Evolutionary conservation across 1,284 basidiomycete species (phyloP), one percentile per base, ranked within the genome.

Genomic region (Trichosporon inkin): DNA sequence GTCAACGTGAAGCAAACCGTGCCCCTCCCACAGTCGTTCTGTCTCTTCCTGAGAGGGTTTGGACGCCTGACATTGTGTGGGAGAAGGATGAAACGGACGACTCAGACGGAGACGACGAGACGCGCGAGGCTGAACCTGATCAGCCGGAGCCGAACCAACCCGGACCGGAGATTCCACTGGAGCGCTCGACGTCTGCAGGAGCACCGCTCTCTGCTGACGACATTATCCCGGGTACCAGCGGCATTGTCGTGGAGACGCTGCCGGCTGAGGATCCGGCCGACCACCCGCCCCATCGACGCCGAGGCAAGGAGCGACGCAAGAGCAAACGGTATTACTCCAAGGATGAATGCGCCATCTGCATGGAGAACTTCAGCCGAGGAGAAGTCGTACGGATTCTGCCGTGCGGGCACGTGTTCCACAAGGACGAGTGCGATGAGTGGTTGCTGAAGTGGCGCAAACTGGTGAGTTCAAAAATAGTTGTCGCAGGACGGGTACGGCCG

Each of bases 351-450:
- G 88, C 91, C 11, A 94, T 96, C 64, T 96, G 92, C 74, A 82
- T 96, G 65, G 88, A 84, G 64, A 85, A 88, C 66, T 95, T 95
- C 68, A 85, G 80, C 39, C 85, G 86, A 67, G 91, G 91, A 2
- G 92, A 96, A 72, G 83, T 85, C 64, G 90, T 95, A 36, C 84
- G 92, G 65, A 89, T 93, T 55, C 75, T 95, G 52, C 92, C 92
- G 0, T 96, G 92, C 71, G 87, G 89, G 56, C 92, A 95, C 73
- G 85, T 94, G 34, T 82, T 80, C 65, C 81, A 81, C 65, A 78
- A 79, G 57, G 85, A 87, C 49, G 91, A 94, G 76, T 86, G 94
- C 44, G 90, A 92, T 72, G 84, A 87, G 67, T 96, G 92, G 92
- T 79, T 96, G 61, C 87, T 92, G 62, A 86, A 88, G 64, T 85